Conservation (phyloP, 768 basidiomycete species). For the Lyophyllum shimeji region DNA sequence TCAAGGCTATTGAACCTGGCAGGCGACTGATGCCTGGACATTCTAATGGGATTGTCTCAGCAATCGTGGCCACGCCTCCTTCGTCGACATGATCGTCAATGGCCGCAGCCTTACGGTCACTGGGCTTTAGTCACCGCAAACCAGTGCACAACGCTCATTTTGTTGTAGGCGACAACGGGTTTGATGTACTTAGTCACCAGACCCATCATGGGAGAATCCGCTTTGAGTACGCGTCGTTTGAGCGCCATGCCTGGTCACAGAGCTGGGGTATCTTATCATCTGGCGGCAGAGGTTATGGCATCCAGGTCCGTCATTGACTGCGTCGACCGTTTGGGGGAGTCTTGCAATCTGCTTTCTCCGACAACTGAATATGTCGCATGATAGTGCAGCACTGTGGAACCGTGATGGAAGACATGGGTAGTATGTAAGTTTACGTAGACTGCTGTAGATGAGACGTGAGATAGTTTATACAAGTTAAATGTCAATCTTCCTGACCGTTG, state of each 20-base stretch:
- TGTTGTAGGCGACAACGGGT: not conserved
- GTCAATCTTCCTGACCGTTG: too few relatives aligned
- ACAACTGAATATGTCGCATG: not conserved
- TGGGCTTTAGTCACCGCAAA: too few relatives aligned
- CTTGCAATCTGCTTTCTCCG: conserved; percentile 14
- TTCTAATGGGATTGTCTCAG: too few relatives aligned
- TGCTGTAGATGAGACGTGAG: not conserved
- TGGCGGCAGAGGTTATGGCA: too few relatives aligned
- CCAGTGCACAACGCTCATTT: not conserved
- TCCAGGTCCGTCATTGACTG: too few relatives aligned
- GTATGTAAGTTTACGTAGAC: not conserved
- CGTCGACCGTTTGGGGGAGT: conserved; percentile 54
- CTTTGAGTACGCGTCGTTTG: conserved; percentile 1
- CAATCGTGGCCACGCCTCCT: too few relatives aligned
- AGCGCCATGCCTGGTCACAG: conserved; percentile 33
- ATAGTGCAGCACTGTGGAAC: not conserved
- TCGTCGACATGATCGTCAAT: too few relatives aligned
- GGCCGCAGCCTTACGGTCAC: not conserved
- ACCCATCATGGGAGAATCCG: not conserved
- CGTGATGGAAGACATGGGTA: not conserved
- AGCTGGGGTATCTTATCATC: too few relatives aligned
- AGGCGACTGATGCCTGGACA: too few relatives aligned
- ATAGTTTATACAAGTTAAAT: not conserved
- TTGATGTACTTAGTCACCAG: not conserved
- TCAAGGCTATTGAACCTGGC: too few relatives aligned